phyloP scores from a whole-genome alignment of 140 eudicot species.

The Artemisia princeps region DNA sequence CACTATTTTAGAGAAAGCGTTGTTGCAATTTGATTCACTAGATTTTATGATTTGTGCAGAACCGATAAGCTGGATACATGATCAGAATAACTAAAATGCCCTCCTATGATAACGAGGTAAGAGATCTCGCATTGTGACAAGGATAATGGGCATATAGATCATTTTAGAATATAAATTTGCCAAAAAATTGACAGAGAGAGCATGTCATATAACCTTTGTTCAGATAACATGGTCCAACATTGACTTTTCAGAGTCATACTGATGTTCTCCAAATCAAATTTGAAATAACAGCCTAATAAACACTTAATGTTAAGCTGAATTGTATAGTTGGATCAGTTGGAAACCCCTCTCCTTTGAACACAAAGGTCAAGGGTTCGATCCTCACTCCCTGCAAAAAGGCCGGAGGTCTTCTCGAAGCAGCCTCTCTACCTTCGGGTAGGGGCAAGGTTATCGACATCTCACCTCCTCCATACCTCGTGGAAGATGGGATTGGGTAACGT shows the following conservation, averaged over 20 bases:
- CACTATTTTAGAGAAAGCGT: background rate
- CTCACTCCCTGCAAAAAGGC: too few species aligned
- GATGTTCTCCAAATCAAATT: background rate
- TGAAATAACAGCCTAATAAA: background rate
- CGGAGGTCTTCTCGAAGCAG: too few species aligned
- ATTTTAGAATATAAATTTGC: conserved; percentile 1
- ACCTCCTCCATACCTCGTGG: too few species aligned
- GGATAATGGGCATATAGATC: conserved; percentile 1
- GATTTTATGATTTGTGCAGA: background rate
- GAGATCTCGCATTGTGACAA: background rate
- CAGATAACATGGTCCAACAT: background rate
- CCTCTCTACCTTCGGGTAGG: too few species aligned
- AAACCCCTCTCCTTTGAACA: too few species aligned
- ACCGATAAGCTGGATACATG: too few species aligned
- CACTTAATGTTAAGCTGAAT: too few species aligned
- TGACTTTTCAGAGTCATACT: conserved; percentile 14
- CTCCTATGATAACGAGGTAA: background rate
- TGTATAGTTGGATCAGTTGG: background rate
- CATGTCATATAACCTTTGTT: background rate
- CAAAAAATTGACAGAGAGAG: background rate
- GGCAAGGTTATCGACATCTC: too few species aligned
- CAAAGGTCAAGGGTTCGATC: too few species aligned
- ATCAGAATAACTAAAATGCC: conserved; percentile 4
- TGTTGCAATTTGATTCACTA: background rate
- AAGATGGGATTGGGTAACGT: too few species aligned